Percentiles rank a stretch among this genome's conserved stretches.
Conservation (phyloP, 2,329 filamentous ascomycete species). For the Cladophialophora psammophila region DNA sequence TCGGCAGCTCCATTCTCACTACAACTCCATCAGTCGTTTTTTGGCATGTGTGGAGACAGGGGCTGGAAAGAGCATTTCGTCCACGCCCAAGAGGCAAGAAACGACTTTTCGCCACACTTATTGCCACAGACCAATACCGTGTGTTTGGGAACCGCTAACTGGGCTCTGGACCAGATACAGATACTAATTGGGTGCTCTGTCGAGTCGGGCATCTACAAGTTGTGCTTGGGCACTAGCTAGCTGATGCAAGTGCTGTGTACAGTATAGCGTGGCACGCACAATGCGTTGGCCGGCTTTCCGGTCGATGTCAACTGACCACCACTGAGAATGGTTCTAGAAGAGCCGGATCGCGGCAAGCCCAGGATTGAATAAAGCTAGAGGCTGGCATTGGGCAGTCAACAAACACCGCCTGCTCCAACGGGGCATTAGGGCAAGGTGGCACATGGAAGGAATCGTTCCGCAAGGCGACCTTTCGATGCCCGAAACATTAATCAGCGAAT, state of each 20-base stretch:
- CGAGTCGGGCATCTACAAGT: not conserved
- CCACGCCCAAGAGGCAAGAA: not conserved
- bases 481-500: not conserved
- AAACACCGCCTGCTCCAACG: not conserved
- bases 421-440: not conserved
- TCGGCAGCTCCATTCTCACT: not conserved
- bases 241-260: not conserved
- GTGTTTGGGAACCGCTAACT: not conserved
- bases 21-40: not conserved
- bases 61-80: not conserved
- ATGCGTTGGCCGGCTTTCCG: slow-evolving; percentile 1
- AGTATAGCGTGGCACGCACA: not conserved
- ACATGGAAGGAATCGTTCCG: not conserved
- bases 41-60: not conserved
- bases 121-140: too few relatives aligned
- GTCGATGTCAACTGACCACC: not conserved
- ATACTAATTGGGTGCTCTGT: not conserved
- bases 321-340: not conserved
- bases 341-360: not conserved
- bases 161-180: not conserved
- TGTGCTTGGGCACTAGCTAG: not conserved
- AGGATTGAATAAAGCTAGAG: not conserved
- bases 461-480: not conserved
- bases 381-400: not conserved
- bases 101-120: not conserved